Percentiles rank a stretch among this genome's conserved stretches.
phyloP scores from a whole-genome alignment of 1,284 basidiomycete species.

The Ceratobasidium sp. region DNA sequence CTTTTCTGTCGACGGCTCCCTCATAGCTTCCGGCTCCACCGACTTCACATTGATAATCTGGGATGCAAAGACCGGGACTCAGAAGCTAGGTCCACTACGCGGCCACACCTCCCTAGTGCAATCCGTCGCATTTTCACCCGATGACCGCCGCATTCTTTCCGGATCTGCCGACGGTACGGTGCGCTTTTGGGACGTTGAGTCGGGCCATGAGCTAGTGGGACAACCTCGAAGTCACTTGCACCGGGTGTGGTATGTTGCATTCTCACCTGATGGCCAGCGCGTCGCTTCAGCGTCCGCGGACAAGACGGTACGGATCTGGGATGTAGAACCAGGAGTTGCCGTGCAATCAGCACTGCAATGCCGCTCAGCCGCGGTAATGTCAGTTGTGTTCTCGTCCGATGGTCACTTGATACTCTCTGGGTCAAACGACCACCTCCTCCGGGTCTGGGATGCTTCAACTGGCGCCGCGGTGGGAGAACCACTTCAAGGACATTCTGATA shows the following conservation, averaged over 20 bases:
- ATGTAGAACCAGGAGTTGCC: background rate
- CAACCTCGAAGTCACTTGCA: no score
- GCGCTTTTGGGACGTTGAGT: no score
- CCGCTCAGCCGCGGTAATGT: no score
- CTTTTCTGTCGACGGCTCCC: background rate
- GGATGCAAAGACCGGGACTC: background rate
- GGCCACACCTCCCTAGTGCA: background rate
- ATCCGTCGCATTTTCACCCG: slow-evolving; percentile 10
- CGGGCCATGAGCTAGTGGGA: no score
- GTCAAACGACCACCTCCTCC: no score
- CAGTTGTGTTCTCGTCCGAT: no score
- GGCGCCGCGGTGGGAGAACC: no score
- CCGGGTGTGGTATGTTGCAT: no score
- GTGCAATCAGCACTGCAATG: no score
- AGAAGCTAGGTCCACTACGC: background rate
- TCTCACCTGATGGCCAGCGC: background rate
- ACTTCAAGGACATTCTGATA: no score
- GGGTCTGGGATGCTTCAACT: no score
- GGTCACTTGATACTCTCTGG: no score
- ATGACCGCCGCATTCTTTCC: background rate
- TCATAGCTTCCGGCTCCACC: background rate
- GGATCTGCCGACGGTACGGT: background rate
- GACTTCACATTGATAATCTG: background rate
- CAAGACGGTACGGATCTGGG: background rate
- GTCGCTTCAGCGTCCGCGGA: background rate